These are phyloP conservation scores for Collariella sp. DNA, from an alignment of 495 filamentous ascomycete genomes.

Conservation along the genomic window DNA sequence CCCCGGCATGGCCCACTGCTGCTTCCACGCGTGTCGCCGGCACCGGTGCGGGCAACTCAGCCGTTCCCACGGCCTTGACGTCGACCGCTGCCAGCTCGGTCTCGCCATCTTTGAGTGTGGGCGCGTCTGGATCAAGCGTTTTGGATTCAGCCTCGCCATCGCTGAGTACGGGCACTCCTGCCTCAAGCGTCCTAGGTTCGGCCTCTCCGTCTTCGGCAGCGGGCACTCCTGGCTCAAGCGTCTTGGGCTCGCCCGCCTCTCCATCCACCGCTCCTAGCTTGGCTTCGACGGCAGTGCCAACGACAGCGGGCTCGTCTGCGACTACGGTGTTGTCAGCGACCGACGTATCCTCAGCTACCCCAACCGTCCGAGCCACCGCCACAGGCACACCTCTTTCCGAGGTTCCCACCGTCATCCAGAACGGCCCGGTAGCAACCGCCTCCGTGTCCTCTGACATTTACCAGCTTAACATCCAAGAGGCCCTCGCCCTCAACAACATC, in stretches of 20 bases:
- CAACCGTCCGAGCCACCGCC: background rate
- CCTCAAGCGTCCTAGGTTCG: background rate
- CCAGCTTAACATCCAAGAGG: slow-evolving; percentile 28
- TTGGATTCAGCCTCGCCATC: background rate
- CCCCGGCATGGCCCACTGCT: too few species aligned
- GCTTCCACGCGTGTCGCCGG: too few species aligned
- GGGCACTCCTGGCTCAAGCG: background rate
- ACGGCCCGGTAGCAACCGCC: slow-evolving; percentile 23
- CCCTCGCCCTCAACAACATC: slow-evolving; percentile 31
- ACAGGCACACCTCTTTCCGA: slow-evolving; percentile 24
- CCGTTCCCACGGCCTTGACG: background rate
- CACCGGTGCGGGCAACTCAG: too few species aligned
- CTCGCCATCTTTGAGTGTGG: background rate
- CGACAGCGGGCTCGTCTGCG: background rate
- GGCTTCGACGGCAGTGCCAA: background rate
- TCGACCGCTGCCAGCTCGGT: background rate
- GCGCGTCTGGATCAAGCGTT: background rate
- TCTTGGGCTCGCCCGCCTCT: background rate
- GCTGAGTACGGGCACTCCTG: background rate
- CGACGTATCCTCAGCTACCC: background rate
- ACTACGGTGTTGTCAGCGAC: background rate
- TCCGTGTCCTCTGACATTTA: slow-evolving; percentile 31
- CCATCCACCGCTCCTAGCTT: background rate
- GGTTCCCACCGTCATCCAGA: slow-evolving; percentile 33
- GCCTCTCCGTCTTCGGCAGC: background rate